Percentiles rank a stretch among this genome's conserved stretches.
phyloP scores from a whole-genome alignment of 257 asterid genomes.

The Capsicum rhomboideum region DNA sequence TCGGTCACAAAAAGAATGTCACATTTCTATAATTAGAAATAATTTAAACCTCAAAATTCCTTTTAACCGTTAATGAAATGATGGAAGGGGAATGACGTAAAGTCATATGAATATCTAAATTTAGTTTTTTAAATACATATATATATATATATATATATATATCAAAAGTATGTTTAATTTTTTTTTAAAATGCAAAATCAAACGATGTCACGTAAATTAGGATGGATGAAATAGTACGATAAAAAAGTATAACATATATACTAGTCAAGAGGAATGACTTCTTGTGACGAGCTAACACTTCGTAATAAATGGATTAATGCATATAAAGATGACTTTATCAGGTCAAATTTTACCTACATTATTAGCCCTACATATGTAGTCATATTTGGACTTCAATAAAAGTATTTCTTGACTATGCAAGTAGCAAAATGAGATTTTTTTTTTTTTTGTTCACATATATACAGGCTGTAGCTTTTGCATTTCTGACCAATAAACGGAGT shows the following conservation, averaged over 20 bases:
- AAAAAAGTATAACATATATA: background rate
- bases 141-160: too few relatives aligned
- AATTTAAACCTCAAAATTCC: too few relatives aligned
- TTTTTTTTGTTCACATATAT: background rate
- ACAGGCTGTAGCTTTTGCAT: background rate
- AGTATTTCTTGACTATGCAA: background rate
- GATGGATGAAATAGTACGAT: too few relatives aligned
- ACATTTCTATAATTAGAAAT: too few relatives aligned
- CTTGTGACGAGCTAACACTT: background rate
- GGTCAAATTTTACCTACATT: background rate
- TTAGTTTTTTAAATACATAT: too few relatives aligned
- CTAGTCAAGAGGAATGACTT: background rate
- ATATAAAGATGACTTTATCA: background rate
- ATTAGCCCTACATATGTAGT: background rate
- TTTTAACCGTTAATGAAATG: too few relatives aligned
- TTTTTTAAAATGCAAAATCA: too few relatives aligned
- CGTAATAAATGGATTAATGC: background rate
- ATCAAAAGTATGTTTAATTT: too few relatives aligned
- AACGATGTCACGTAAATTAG: too few relatives aligned
- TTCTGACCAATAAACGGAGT: background rate
- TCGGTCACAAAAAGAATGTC: too few relatives aligned
- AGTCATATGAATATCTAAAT: too few relatives aligned
- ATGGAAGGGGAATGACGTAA: too few relatives aligned
- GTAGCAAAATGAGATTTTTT: background rate
- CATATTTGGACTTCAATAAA: background rate